Conservation (phyloP, 2,329 filamentous ascomycete species). For the Botryotinia globosa region DNA sequence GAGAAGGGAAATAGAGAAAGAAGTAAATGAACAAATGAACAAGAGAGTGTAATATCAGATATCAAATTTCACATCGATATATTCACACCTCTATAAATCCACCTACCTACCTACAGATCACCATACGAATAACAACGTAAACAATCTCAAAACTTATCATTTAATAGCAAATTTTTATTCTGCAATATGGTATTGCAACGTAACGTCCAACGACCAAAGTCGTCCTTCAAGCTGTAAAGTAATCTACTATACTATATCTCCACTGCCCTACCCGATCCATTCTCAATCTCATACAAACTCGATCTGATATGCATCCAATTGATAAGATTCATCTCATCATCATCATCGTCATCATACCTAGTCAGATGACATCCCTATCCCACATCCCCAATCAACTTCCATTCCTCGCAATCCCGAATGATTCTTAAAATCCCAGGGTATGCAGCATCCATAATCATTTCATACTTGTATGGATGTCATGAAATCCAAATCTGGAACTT, state of each 20-base stretch:
- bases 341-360: slow-evolving; percentile 7
- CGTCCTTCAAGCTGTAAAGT: slow-evolving; percentile 3
- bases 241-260: slow-evolving; percentile 7
- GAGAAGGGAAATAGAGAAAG: too few species aligned
- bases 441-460: slow-evolving; percentile 19
- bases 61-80: too few species aligned
- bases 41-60: too few species aligned
- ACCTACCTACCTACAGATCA: too few species aligned
- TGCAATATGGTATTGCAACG: slow-evolving; percentile 13
- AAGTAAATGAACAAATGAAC: too few species aligned
- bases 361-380: neutral
- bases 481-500: slow-evolving; percentile 17
- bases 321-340: slow-evolving; percentile 13
- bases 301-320: neutral
- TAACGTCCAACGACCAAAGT: neutral
- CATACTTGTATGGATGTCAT: neutral
- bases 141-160: neutral
- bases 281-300: slow-evolving; percentile 8
- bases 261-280: neutral
- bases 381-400: neutral
- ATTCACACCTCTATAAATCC: too few species aligned
- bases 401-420: slow-evolving; percentile 7
- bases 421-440: slow-evolving; percentile 12
- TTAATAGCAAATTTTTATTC: neutral
- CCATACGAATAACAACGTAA: neutral